These are phyloP conservation scores for Chlamydomonas eustigma DNA, from an alignment of 139 green algal species.

Conservation along the genomic window DNA sequence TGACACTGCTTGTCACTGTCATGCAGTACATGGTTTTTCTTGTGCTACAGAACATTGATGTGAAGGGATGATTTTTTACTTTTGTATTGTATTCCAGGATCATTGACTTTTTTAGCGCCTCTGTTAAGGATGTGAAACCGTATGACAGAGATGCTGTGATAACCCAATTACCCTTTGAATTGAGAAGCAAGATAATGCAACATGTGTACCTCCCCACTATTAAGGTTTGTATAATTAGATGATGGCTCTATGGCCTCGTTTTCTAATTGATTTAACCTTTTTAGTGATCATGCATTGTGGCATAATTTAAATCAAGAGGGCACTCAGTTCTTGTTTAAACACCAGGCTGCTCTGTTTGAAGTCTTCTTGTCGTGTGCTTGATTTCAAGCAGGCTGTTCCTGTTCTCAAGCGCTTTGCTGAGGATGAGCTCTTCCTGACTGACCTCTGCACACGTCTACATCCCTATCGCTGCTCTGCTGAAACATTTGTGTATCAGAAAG, in stretches of 20 bases:
- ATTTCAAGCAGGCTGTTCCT: slow-evolving; percentile 12
- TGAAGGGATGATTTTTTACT: too few relatives aligned
- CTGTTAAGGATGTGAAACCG: neutral
- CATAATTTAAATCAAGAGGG: too few relatives aligned
- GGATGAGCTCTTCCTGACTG: slow-evolving; percentile 43
- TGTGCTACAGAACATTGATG: too few relatives aligned
- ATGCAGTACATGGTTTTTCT: too few relatives aligned
- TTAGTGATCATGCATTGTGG: too few relatives aligned
- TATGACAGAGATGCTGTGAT: neutral
- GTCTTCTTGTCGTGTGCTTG: neutral
- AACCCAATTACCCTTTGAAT: slow-evolving; percentile 39
- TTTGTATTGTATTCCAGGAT: too few relatives aligned
- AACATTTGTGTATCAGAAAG: slow-evolving; percentile 44
- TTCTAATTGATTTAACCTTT: too few relatives aligned
- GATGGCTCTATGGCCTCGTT: too few relatives aligned
- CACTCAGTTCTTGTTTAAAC: too few relatives aligned
- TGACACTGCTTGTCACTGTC: too few relatives aligned
- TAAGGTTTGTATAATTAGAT: too few relatives aligned
- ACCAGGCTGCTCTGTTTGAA: too few relatives aligned
- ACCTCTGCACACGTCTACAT: slow-evolving; percentile 45
- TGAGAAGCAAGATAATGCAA: slow-evolving; percentile 41
- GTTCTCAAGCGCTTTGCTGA: slow-evolving; percentile 31
- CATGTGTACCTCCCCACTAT: slow-evolving; percentile 44
- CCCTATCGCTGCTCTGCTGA: slow-evolving; percentile 39
- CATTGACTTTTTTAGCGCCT: neutral